phyloP scores from a whole-genome alignment of 495 filamentous ascomycete genomes.

The Astrocystis sublimbata region DNA sequence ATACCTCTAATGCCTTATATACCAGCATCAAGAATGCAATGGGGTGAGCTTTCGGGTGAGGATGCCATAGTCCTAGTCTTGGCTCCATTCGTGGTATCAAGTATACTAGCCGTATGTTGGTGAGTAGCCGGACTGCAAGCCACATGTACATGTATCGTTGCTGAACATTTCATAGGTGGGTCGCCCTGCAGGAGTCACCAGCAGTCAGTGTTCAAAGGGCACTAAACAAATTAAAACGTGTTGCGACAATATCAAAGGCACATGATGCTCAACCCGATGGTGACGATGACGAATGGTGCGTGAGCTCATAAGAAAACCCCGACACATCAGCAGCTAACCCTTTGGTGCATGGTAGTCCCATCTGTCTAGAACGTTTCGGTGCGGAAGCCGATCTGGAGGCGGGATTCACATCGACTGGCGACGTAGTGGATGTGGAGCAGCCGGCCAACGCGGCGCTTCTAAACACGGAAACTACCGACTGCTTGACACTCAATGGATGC shows the following conservation, averaged over 20 bases:
- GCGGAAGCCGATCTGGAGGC: slow-evolving; percentile 6
- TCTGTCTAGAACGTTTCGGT: slow-evolving; percentile 6
- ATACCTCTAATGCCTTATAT: no score
- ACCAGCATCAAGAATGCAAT: no score
- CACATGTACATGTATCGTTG: background rate
- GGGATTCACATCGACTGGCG: background rate
- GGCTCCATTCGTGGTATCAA: background rate
- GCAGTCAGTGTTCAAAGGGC: no score
- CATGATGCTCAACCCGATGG: background rate
- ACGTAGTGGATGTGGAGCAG: no score
- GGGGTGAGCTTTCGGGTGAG: no score
- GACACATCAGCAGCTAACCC: background rate
- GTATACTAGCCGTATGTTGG: background rate
- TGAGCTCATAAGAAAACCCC: background rate
- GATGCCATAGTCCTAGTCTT: no score
- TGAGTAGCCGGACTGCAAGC: no score
- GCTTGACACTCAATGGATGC: slow-evolving; percentile 26
- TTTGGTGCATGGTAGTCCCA: background rate
- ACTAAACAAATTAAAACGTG: background rate
- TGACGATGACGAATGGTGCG: background rate
- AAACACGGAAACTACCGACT: slow-evolving; percentile 22
- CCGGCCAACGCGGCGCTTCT: slow-evolving; percentile 3
- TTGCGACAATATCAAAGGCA: background rate
- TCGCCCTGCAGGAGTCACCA: no score
- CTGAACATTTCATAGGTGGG: background rate